Evolutionary conservation across 2,329 filamentous ascomycete species (phyloP), one percentile per base, ranked within the genome.

Genomic region (Sporothrix schenckii): DNA sequence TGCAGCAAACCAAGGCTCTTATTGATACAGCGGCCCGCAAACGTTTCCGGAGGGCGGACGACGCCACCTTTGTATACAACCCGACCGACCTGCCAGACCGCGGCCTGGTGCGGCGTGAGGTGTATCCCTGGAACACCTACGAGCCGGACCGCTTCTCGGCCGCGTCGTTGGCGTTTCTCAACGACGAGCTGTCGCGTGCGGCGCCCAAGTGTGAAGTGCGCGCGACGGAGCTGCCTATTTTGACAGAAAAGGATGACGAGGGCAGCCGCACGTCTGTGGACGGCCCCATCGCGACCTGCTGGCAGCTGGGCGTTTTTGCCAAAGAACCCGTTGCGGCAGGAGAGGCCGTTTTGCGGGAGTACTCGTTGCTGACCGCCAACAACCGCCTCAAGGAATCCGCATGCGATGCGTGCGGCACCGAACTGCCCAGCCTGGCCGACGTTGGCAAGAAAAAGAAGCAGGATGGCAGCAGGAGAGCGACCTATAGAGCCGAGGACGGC

Each of bases 271-370:
- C 34, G 34, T 7, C 34, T 34, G 34, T 34, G 5, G 81, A 81
- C 53, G 16, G 47, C 47, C 4, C 14, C 47, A 85, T 84, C 19
- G 81, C 84, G 10, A 90, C 87, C 5, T 89, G 89, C 74, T 86
- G 87, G 72, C 95, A 99, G 79, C 86, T 99, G 0, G 95, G 95
- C 4, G 86, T 99, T 3, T 98, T 98, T 78, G 94, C 94, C 9
- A 92, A 89, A 75, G 87, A 92, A 73, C 90, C 97, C 74, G 92
- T 98, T 50, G 81, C 83, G 0, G 88, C 93, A 0, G 92, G 91
- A 11, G 91, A 96, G 78, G 83, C 86, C 6, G 88, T 97, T 1
- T 85, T 99, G 41, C 83, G 87, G 63, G 95, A 99, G 77, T 92
- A 91, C 72, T 95, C 93, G 10, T 86, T 97, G 9, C 83, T 99